A percentile compares a stretch with the other conserved stretches of the same genome.
phyloP scores from a whole-genome alignment of 192 early-diverging fungal species.

The Entophlyctis luteolus region DNA sequence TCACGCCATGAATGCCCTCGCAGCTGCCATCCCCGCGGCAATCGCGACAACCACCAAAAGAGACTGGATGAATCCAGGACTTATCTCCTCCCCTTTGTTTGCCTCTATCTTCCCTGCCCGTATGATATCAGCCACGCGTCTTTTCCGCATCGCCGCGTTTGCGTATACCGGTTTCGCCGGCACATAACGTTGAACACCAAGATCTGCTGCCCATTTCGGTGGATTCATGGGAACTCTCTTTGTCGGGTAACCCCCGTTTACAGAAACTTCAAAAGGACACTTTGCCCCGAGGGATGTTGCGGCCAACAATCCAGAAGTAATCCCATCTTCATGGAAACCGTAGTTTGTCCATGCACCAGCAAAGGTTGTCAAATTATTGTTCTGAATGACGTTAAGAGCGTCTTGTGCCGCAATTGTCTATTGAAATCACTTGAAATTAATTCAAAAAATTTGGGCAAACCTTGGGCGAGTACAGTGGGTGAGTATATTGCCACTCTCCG shows the following conservation, averaged over 20 bases:
- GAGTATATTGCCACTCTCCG: slow-evolving; percentile 48
- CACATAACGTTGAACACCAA: slow-evolving; percentile 25
- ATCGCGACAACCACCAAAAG: too few species aligned
- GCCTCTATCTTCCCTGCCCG: too few species aligned
- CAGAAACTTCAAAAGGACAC: slow-evolving; percentile 42
- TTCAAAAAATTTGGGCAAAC: neutral
- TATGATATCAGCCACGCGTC: too few species aligned
- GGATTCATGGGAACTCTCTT: slow-evolving; percentile 22
- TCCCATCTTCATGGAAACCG: slow-evolving; percentile 65
- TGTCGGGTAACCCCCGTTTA: slow-evolving; percentile 54
- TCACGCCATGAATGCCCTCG: too few species aligned
- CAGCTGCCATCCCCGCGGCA: too few species aligned
- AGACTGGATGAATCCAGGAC: too few species aligned
- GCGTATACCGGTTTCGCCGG: slow-evolving; percentile 4
- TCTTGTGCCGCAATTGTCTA: slow-evolving; percentile 52
- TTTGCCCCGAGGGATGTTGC: slow-evolving; percentile 52
- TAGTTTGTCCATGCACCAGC: slow-evolving; percentile 66
- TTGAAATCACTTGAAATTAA: neutral
- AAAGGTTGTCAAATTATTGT: slow-evolving; percentile 41
- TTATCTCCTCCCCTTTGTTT: too few species aligned
- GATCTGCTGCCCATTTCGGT: slow-evolving; percentile 21
- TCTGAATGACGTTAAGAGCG: slow-evolving; percentile 45
- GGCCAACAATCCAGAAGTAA: slow-evolving; percentile 55
- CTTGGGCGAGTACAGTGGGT: slow-evolving; percentile 45
- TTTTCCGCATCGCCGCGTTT: too few species aligned